Base-by-base conservation (phyloP, 139 green algal genomes). In the Chara braunii region DNA sequence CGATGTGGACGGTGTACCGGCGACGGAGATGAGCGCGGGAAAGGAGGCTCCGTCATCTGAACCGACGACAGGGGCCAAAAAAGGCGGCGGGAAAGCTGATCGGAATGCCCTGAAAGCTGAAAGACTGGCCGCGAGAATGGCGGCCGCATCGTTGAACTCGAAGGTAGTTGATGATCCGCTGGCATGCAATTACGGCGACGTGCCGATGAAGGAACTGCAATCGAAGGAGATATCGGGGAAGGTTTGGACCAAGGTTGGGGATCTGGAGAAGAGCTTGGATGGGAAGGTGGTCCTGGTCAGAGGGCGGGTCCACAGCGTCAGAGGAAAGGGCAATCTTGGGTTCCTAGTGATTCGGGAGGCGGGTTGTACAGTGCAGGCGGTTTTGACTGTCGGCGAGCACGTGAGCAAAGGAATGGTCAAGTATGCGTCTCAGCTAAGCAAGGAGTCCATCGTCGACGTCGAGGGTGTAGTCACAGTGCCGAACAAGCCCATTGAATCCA, bases 371-470 rank as follows among this genome's bases (percentile, higher is more conserved):
- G 80, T 94, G 55, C 80, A 94, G 85, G 83, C 64, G 2, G 72
- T 90, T n/a, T 43, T 97, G 51, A 94, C 94, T 68, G 84, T 85
- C 12, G 84, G 94, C 42, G 89, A 94, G 43, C 86, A 70, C 0
- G 88, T 97, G 12, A 89, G 74, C 81, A 94, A 94, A 63, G 77
- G 79, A 54, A 97, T 99, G 93, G 86, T 99, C 29, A 97, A 97
- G 85, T 99, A 96, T 60, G 86, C 86, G 1, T 85, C 76, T 5
- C 79, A 79, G 68, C 78, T 99, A 33, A 72, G 85, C 2, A 86
- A 86, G n/a, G 93, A 99, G 81, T 92, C 84, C 9, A 88, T 99
- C 31, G 86, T 97, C 40, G 93, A 99, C 68, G 74, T 99, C 2
- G 74, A 75, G 24, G 93, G 87, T 35, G 32, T 80, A 0, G 43